Evolutionary conservation across 352 stramenopile genomes (phyloP).

Genomic region (Pseudoperonospora humuli): DNA sequence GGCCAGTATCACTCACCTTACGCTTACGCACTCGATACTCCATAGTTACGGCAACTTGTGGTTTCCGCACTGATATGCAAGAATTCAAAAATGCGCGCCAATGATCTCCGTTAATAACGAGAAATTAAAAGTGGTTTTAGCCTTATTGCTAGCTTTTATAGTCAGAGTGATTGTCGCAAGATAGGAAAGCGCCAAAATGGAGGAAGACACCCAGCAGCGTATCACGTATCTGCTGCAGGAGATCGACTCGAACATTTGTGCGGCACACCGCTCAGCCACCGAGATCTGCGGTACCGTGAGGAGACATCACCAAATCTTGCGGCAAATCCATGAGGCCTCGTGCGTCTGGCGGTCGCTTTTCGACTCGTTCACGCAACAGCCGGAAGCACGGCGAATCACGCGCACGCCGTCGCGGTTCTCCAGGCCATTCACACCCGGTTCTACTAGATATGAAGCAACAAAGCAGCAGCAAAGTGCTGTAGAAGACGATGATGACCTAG

Average conservation of each 20-base stretch:
- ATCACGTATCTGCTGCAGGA: slow-evolving; percentile 81
- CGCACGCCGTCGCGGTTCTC: slow-evolving; percentile 36
- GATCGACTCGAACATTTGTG: slow-evolving; percentile 79
- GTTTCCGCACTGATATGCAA: slow-evolving; percentile 19
- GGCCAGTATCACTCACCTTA: slow-evolving; percentile 15
- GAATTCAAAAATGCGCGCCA: slow-evolving; percentile 17
- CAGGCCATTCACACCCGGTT: slow-evolving; percentile 20
- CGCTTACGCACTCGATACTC: slow-evolving; percentile 55
- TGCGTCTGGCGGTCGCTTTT: slow-evolving; percentile 76
- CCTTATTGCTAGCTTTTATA: not conserved
- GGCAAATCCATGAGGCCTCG: slow-evolving; percentile 64
- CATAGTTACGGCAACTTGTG: slow-evolving; percentile 9
- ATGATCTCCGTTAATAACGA: not conserved
- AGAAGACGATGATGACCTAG: slow-evolving; percentile 20
- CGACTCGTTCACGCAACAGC: slow-evolving; percentile 52
- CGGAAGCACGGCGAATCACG: slow-evolving; percentile 29
- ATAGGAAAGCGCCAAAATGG: slow-evolving; percentile 39
- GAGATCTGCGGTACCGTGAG: slow-evolving; percentile 65
- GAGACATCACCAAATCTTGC: slow-evolving; percentile 66
- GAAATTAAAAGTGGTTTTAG: slow-evolving; percentile 1
- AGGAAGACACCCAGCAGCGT: slow-evolving; percentile 68
- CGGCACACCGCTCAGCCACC: slow-evolving; percentile 65
- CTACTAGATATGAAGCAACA: slow-evolving; percentile 1
- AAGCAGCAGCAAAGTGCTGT: slow-evolving; percentile 5
- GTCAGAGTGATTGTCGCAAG: slow-evolving; percentile 10